Evolutionary conservation across 768 basidiomycete species (phyloP).

Genomic region (Trametes sanguinea): DNA sequence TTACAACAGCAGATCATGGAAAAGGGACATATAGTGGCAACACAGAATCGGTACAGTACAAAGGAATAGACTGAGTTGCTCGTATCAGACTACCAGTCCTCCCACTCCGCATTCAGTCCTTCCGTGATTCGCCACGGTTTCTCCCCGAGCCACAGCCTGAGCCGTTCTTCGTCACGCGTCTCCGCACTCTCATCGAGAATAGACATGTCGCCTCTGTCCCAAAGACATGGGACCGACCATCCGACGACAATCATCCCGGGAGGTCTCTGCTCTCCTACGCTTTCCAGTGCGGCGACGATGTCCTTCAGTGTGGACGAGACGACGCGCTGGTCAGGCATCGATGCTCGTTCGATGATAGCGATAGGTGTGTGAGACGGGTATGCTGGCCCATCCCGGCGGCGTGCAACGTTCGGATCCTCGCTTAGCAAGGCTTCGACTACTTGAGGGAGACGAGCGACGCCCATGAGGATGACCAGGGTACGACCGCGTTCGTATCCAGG

Average conservation of each 20-base stretch:
- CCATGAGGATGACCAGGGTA: constrained; percentile 91
- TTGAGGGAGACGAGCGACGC: constrained; percentile 80
- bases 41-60: not conserved
- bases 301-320: constrained; percentile 75
- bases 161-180: constrained; percentile 44
- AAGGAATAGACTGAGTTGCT: no score
- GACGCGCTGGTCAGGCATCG: constrained; percentile 88
- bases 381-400: constrained; percentile 46
- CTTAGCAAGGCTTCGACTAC: constrained; percentile 63
- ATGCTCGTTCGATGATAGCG: constrained; percentile 93
- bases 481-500: constrained; percentile 84
- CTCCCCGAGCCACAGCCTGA: constrained; percentile 63
- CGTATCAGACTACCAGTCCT: constrained; percentile 10
- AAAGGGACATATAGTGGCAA: not conserved
- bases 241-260: constrained; percentile 97
- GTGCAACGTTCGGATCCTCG: constrained; percentile 10
- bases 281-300: constrained; percentile 70
- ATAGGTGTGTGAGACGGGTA: constrained; percentile 84
- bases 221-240: constrained; percentile 83
- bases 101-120: constrained; percentile 55
- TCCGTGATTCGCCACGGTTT: constrained; percentile 64
- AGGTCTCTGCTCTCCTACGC: constrained; percentile 82
- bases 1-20: no score
- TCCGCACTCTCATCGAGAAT: constrained; percentile 65
- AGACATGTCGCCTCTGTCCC: constrained; percentile 67